Evolutionary conservation across 2,329 filamentous ascomycete genomes (phyloP), one percentile per base, ranked within the genome.

Genomic region (Trichoderma cornu-damae): DNA sequence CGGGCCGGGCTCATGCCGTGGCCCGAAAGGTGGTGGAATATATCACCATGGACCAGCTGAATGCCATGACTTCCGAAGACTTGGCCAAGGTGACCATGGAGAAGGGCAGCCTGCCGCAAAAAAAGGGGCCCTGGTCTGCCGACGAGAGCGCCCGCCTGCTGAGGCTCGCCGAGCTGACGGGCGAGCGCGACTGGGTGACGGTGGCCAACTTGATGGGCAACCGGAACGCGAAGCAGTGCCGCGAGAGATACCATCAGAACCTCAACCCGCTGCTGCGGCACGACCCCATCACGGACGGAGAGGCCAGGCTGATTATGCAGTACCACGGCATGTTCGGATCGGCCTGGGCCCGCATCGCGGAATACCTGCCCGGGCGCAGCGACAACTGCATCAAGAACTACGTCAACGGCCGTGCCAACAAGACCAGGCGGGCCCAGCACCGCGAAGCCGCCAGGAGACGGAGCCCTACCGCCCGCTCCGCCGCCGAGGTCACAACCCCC

Each of bases 361-460:
- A 92, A 63, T 80, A 84, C 44, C 80, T 96, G 18, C 81, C 87
- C 55, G 90, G 90, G 62, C 87, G 92, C 67, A 96, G 91, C 71
- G 92, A 96, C 76, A 96, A 96, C 68, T 88, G 90, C 26, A 90
- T 96, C 62, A 96, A 96, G 82, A 96, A 96, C 73, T 96, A 91
- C 90, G 96, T 89, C 48, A 60, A 60, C 28, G 56, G 56, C 30
- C 37, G 46, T 11, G 37, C 34, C 51, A 54, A 54, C 51, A 54
- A 54, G 40, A 52, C 24, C 8, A 32, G 24, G 18, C 49, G 49
- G 9, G 49, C 49, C 18, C 35, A 52, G 26, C 50, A 53, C 9
- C 49, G 40, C 18, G 12, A 9, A 4, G 7, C 16, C 6, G 50
- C 38, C 38, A 46, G 32, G n/a, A 37, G 51, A 38, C 51, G 51